Percentiles rank a stretch among this genome's conserved stretches.
phyloP scores from a whole-genome alignment of 148 eudicot genomes.

The Rhododendron kiyosumense region DNA sequence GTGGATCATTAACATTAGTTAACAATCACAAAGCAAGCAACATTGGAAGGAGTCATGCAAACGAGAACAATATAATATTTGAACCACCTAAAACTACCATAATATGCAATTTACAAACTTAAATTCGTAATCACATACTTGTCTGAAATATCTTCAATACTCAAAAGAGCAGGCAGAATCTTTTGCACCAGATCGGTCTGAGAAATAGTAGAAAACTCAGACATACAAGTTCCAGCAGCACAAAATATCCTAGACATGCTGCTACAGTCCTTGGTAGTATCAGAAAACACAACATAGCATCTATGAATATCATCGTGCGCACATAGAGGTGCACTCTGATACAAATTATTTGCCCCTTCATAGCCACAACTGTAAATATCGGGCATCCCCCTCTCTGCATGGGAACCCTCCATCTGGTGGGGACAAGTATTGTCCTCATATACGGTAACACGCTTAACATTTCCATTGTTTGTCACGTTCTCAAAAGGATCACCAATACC shows the following conservation, averaged over 20 bases:
- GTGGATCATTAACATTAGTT: neutral
- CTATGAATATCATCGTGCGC: conserved; percentile 13
- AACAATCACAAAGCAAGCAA: neutral
- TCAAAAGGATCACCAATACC: neutral
- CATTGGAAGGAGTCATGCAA: neutral
- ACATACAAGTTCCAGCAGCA: conserved; percentile 34
- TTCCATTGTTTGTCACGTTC: neutral
- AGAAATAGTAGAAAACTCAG: conserved; percentile 26
- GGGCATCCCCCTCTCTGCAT: conserved; percentile 15
- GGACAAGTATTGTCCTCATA: conserved; percentile 1
- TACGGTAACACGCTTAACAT: neutral
- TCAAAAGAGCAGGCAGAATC: conserved; percentile 32
- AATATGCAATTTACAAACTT: neutral
- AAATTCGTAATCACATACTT: conserved; percentile 36
- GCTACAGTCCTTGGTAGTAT: conserved; percentile 30
- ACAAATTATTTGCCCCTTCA: neutral
- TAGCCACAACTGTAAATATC: conserved; percentile 17
- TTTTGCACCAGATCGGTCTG: conserved; percentile 32
- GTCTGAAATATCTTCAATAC: conserved; percentile 43
- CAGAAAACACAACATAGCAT: conserved; percentile 46
- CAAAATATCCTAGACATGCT: conserved; percentile 51
- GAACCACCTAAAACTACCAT: neutral
- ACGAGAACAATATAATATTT: neutral
- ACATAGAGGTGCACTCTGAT: conserved; percentile 8
- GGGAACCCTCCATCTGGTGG: conserved; percentile 9